phyloP scores from a whole-genome alignment of 1,284 basidiomycete species.

The Ceratobasidium sp. region DNA sequence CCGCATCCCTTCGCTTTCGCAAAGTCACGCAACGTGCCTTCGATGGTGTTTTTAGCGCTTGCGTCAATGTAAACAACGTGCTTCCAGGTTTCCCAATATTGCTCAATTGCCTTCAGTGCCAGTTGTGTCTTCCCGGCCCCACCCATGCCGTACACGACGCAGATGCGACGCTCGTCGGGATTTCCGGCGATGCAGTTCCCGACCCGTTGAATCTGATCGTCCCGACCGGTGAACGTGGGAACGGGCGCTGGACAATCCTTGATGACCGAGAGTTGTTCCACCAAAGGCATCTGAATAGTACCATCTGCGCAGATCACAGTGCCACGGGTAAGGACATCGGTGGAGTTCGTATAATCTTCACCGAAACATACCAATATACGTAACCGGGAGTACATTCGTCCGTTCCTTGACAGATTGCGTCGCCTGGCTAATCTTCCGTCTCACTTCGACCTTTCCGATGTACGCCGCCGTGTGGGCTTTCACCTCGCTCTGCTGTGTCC shows the following conservation, averaged over 20 bases:
- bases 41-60: conserved; percentile 7
- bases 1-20: neutral
- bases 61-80: conserved; percentile 29
- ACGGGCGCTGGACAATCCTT: neutral
- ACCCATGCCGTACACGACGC: conserved; percentile 21
- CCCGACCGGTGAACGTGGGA: no score
- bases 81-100: no score
- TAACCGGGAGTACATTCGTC: neutral
- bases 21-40: neutral
- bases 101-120: no score
- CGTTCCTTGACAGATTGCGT: neutral
- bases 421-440: neutral
- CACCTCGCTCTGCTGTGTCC: conserved; percentile 4
- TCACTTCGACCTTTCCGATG: neutral
- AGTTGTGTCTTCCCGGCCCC: conserved; percentile 38
- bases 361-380: conserved; percentile 7
- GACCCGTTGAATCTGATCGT: no score
- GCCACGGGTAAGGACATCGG: no score
- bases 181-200: no score
- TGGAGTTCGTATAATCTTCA: no score
- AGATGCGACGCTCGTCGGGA: neutral
- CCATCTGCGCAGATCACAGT: neutral
- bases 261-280: no score
- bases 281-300: neutral
- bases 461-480: conserved; percentile 4